Conservation (phyloP, 768 basidiomycete species). For the Crepidotus variabilis region DNA sequence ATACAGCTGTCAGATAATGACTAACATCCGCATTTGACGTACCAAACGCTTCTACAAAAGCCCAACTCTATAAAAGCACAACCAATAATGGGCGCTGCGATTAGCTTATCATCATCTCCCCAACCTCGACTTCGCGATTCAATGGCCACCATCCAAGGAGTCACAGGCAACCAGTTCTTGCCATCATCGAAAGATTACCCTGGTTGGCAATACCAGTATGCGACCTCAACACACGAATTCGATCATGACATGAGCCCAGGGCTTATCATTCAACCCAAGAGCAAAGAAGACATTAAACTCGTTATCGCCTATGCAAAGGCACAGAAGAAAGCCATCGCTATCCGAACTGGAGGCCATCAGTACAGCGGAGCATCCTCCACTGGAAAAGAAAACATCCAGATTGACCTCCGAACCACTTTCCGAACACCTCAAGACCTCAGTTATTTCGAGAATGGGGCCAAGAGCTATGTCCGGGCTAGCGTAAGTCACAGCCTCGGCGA, state of each 20-base stretch:
- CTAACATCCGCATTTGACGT: no score
- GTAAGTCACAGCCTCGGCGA: slow-evolving; percentile 5
- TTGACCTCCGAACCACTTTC: slow-evolving; percentile 8
- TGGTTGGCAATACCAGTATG: slow-evolving; percentile 6
- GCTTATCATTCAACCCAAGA: slow-evolving; percentile 4
- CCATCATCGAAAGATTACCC: not conserved
- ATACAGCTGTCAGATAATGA: no score
- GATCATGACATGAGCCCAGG: slow-evolving; percentile 7
- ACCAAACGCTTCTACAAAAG: no score
- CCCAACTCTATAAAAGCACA: no score
- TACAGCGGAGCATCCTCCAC: slow-evolving; percentile 13
- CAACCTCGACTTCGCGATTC: no score
- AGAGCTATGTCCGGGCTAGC: slow-evolving; percentile 5
- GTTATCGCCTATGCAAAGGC: slow-evolving; percentile 5
- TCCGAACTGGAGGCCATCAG: slow-evolving; percentile 12
- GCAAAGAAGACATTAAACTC: slow-evolving; percentile 6
- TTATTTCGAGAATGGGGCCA: not conserved
- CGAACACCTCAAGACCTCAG: not conserved
- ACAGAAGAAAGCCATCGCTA: slow-evolving; percentile 6
- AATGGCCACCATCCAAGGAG: no score
- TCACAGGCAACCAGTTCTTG: no score
- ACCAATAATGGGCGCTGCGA: no score
- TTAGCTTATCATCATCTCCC: no score
- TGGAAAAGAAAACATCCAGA: slow-evolving; percentile 4
- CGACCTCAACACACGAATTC: slow-evolving; percentile 3